A percentile compares a stretch with the other conserved stretches of the same genome.
These are phyloP conservation scores for Cytospora leucostoma DNA, from an alignment of 2,329 filamentous ascomycete species.

Conservation along the genomic window DNA sequence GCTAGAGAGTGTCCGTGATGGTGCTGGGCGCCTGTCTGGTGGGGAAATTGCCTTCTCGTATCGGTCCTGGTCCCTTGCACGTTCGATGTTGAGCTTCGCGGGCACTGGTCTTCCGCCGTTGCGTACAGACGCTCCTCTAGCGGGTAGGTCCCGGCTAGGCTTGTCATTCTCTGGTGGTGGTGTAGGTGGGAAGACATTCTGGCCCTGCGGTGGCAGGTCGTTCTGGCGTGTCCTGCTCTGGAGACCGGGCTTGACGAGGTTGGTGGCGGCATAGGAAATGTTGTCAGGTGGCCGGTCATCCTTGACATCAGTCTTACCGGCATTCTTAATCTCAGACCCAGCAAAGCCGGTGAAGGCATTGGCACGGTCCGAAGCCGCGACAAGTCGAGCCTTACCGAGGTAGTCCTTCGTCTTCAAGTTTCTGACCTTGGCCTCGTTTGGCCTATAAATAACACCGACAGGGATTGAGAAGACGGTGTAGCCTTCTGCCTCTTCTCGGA, in stretches of 20 bases:
- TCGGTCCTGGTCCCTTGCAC: slow-evolving; percentile 52
- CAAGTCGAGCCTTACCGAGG: slow-evolving; percentile 89
- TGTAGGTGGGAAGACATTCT: slow-evolving; percentile 91
- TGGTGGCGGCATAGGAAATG: slow-evolving; percentile 88
- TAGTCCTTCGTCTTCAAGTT: slow-evolving; percentile 98
- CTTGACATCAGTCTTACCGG: slow-evolving; percentile 56
- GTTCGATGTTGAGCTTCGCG: slow-evolving; percentile 64
- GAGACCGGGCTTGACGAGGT: slow-evolving; percentile 85
- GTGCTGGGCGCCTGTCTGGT: slow-evolving; percentile 38
- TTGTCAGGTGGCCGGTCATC: slow-evolving; percentile 83
- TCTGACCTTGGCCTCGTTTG: slow-evolving; percentile 96
- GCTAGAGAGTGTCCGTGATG: slow-evolving; percentile 48
- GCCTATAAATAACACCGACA: slow-evolving; percentile 90
- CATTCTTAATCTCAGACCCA: slow-evolving; percentile 76
- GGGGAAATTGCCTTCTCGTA: slow-evolving; percentile 53
- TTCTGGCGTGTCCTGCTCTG: slow-evolving; percentile 81
- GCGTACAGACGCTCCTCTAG: slow-evolving; percentile 61
- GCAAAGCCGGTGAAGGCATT: slow-evolving; percentile 83
- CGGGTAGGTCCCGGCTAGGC: slow-evolving; percentile 42
- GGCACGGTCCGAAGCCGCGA: slow-evolving; percentile 79
- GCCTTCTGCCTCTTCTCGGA: slow-evolving; percentile 88
- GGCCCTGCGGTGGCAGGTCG: slow-evolving; percentile 50
- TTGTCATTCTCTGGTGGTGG: slow-evolving; percentile 89
- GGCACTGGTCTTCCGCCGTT: slow-evolving; percentile 62
- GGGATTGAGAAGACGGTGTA: slow-evolving; percentile 99